A percentile compares a stretch with the other conserved stretches of the same genome.
phyloP scores from a whole-genome alignment of 371 early-diverging fungal species.

The Umbelopsis sp. region DNA sequence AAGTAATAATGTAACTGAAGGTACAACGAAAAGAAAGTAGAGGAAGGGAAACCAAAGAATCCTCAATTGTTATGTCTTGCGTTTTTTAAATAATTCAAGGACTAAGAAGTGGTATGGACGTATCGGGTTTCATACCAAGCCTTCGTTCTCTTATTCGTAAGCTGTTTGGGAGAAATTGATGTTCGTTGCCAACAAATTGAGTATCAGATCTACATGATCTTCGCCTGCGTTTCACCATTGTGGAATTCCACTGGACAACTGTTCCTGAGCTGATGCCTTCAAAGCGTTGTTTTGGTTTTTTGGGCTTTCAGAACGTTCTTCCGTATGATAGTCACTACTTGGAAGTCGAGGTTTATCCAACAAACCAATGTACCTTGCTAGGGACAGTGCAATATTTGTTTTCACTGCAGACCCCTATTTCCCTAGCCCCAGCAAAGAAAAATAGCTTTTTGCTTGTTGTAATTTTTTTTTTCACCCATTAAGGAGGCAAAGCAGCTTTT shows the following conservation, averaged over 20 bases:
- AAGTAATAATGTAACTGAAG: neutral
- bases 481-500: slow-evolving; percentile 15
- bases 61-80: neutral
- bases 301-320: too few relatives aligned
- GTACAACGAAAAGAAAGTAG: neutral
- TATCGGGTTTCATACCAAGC: neutral
- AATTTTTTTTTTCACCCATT: neutral
- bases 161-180: neutral
- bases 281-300: too few relatives aligned
- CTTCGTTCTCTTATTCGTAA: slow-evolving; percentile 1
- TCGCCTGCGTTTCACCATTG: neutral
- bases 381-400: neutral
- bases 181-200: slow-evolving; percentile 1
- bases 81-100: neutral
- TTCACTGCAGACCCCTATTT: neutral
- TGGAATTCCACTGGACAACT: too few relatives aligned
- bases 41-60: neutral
- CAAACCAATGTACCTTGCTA: neutral
- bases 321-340: neutral
- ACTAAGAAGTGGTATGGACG: neutral
- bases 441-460: too few relatives aligned
- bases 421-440: slow-evolving; percentile 5
- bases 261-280: neutral
- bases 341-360: neutral
- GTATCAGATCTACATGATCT: slow-evolving; percentile 3